These are phyloP conservation scores for Prinsepia uniflora DNA, from an alignment of 306 rosid species.

Conservation along the genomic window DNA sequence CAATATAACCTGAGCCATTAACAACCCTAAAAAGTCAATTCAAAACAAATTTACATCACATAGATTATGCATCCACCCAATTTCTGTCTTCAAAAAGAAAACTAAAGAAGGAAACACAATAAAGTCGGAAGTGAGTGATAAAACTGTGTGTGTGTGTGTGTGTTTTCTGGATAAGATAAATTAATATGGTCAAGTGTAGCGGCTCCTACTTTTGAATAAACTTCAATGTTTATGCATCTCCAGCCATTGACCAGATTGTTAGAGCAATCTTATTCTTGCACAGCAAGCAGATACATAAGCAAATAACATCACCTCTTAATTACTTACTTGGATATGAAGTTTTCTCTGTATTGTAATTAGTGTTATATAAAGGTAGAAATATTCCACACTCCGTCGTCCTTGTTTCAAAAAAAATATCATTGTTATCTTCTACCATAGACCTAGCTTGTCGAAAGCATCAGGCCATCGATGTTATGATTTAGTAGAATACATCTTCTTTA, in stretches of 20 bases:
- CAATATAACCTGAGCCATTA: too few species aligned
- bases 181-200: constrained; percentile 1
- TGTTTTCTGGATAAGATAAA: too few species aligned
- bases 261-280: constrained; percentile 4
- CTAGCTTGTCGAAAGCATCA: background rate
- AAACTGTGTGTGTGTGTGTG: background rate
- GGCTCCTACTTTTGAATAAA: constrained; percentile 3
- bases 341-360: background rate
- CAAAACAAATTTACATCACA: too few species aligned
- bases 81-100: too few species aligned
- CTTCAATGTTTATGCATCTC: background rate
- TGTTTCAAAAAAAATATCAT: background rate
- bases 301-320: background rate
- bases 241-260: background rate
- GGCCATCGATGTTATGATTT: background rate
- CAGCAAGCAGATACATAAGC: constrained; percentile 8
- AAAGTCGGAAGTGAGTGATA: background rate
- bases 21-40: too few species aligned
- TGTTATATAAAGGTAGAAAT: background rate
- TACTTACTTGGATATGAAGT: constrained; percentile 5
- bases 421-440: background rate
- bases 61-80: too few species aligned
- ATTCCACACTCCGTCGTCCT: background rate
- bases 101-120: background rate
- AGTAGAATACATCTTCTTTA: background rate